Evolutionary conservation across 192 early-diverging fungal species (phyloP), one percentile per base, ranked within the genome.

Genomic region (Entomortierella chlamydospora): DNA sequence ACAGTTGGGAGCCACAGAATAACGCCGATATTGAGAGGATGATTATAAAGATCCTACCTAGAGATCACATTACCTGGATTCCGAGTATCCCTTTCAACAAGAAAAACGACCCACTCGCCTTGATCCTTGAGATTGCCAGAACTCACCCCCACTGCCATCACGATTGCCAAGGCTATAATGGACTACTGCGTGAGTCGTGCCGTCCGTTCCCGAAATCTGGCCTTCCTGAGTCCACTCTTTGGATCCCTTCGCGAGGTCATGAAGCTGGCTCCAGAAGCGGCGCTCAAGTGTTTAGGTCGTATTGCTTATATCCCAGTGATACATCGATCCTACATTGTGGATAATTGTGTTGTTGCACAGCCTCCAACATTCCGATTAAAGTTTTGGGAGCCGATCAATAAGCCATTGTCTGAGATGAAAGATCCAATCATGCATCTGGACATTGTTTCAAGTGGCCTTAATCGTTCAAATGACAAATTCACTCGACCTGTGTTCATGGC

Each of bases 401-500:
- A 30, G 25, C 52, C 60, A 33, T 34, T 71, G 11, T 2, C 25
- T 53, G n/a, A 57, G 25, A 47, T 43, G 2, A 30, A 47, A 8
- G 61, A 71, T 25, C 69, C 69, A 2, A 63, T 71, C n/a, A 37
- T 71, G 52, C 69, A 71, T 26, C 26, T 61, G 23, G 37, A 61
- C 45, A 17, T 71, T 1, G 47, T 33, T 3, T 22, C 51, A 2
- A 25, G 33, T n/a, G 29, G 31, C 13, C 18, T 26, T 15, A 29
- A 63, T 45, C n/a, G 41, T 10, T 30, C 26, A 13, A 57, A 57
- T 6, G 64, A 45, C 1, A 31, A 31, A 22, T 56, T 57, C 42
- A 30, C 54, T 8, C 53, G 31, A 6, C 53, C 53, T 12, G 8
- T 67, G 13, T 67, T 57, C 43, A 56, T 67, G 41, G 55, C 64